A percentile compares a stretch with the other conserved stretches of the same genome.
These are phyloP conservation scores for Phyllosticta citribraziliensis DNA, from an alignment of 2,329 filamentous ascomycete genomes.

Conservation along the genomic window DNA sequence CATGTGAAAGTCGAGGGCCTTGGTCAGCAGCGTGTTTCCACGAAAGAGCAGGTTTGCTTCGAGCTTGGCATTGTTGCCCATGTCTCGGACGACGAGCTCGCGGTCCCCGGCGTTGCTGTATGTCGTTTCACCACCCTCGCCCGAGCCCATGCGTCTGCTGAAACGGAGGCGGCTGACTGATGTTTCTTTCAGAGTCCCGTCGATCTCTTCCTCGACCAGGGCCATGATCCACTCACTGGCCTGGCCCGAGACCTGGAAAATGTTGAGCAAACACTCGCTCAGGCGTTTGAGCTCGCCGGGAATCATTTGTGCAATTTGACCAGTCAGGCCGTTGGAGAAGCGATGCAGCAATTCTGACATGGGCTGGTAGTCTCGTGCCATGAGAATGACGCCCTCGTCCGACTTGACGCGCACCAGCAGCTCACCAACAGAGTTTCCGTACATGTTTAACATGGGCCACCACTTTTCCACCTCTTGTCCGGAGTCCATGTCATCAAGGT, in stretches of 20 bases:
- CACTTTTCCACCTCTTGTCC: slow-evolving; percentile 74
- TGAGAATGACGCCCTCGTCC: slow-evolving; percentile 82
- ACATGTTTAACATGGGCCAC: slow-evolving; percentile 72
- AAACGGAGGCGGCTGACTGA: slow-evolving; percentile 58
- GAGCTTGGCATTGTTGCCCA: slow-evolving; percentile 67
- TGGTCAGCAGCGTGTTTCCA: slow-evolving; percentile 88
- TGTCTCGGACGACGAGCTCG: slow-evolving; percentile 63
- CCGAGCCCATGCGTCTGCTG: slow-evolving; percentile 60
- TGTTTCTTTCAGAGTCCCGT: slow-evolving; percentile 76
- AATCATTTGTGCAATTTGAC: slow-evolving; percentile 71
- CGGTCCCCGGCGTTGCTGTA: slow-evolving; percentile 43
- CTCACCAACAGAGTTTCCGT: slow-evolving; percentile 67
- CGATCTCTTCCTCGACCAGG: slow-evolving; percentile 92
- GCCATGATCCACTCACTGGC: slow-evolving; percentile 86
- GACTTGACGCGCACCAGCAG: slow-evolving; percentile 75
- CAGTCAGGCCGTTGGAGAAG: slow-evolving; percentile 73
- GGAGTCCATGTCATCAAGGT: slow-evolving; percentile 66
- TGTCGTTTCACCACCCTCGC: slow-evolving; percentile 35
- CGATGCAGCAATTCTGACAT: slow-evolving; percentile 76
- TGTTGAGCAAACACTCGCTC: slow-evolving; percentile 80
- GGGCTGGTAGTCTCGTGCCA: slow-evolving; percentile 73
- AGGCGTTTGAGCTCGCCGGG: slow-evolving; percentile 69
- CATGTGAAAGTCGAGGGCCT: slow-evolving; percentile 93
- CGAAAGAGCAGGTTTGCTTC: slow-evolving; percentile 94
- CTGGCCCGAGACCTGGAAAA: slow-evolving; percentile 84